Evolutionary conservation across 768 basidiomycete genomes (phyloP), one percentile per base, ranked within the genome.

Genomic region (Xanthoconium purpureum): DNA sequence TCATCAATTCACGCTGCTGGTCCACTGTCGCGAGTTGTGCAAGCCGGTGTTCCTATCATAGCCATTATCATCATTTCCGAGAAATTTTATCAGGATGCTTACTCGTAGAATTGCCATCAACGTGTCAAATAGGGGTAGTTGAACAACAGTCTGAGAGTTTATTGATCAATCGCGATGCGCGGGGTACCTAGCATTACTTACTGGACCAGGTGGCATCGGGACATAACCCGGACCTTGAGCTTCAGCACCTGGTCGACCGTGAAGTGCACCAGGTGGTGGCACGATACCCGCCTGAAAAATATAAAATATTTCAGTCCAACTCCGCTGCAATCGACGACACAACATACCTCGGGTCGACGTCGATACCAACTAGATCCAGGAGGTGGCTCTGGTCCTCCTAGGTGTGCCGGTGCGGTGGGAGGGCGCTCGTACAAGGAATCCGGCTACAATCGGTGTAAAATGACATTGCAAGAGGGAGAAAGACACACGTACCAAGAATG

Each of bases 1-100:
- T 75, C 82, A 89, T 89, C 49, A 91, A 73, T 66, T 89, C 88
- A 38, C 88, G 80, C 61, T 89, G 89, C 64, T 92, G 89, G 46
- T 88, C 85, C 14, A 91, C 80, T 29, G 87, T 87, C 0, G 88
- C 89, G 18, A 83, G 70, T 68, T 89, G 87, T 1, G 87, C 87
- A 6, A 82, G 70, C 5, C 86, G 86, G 68, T 88, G 90, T 74
- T 91, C 87, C 90, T 92, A 60, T 4, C 45, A 18, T 47, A 24
- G 51, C 51, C 48, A 50, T 62, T 57, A 48, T 60, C 29, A 37
- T 51, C 17, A 51, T 50, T 14, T 40, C 9, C n/a, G 48, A 53
- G 38, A 18, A 58, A 14, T 36, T 42, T 13, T 36, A 47, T 52
- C 55, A 40, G 13, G 13, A 58, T 18, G 62, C 80, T 60, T 63